A percentile compares a stretch with the other conserved stretches of the same genome.
Evolutionary conservation across 805 yeast genomes (phyloP).

Genomic region (Dipodascus geniculatus): DNA sequence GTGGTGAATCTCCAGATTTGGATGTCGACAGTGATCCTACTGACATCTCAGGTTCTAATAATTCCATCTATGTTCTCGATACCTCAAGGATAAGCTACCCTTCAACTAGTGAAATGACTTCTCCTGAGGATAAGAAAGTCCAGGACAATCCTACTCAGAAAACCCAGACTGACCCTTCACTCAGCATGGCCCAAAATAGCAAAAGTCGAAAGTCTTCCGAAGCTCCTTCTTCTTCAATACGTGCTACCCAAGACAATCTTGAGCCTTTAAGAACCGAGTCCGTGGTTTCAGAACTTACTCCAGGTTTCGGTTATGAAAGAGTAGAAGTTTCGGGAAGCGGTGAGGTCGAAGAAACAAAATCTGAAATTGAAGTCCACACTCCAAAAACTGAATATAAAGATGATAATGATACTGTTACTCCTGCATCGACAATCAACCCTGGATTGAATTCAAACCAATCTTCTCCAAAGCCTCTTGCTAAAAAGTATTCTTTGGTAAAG

Average conservation of each 20-base stretch:
- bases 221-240: background rate
- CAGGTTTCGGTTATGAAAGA: background rate
- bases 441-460: background rate
- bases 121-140: background rate
- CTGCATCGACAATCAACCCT: background rate
- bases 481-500: background rate
- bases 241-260: background rate
- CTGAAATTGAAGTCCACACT: background rate
- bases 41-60: constrained; percentile 33
- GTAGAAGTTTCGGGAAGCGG: background rate
- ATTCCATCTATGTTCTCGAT: constrained; percentile 47
- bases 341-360: background rate
- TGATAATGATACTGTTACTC: background rate
- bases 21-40: constrained; percentile 22
- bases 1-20: constrained; percentile 61
- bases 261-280: background rate
- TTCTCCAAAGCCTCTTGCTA: background rate
- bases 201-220: background rate
- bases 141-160: background rate
- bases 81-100: constrained; percentile 34
- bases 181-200: too few relatives aligned
- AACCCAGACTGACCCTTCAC: background rate
- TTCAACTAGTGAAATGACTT: background rate
- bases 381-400: background rate
- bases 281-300: background rate